phyloP scores from a whole-genome alignment of 169 alveolate genomes.

The Plasmodium blacklocki region DNA sequence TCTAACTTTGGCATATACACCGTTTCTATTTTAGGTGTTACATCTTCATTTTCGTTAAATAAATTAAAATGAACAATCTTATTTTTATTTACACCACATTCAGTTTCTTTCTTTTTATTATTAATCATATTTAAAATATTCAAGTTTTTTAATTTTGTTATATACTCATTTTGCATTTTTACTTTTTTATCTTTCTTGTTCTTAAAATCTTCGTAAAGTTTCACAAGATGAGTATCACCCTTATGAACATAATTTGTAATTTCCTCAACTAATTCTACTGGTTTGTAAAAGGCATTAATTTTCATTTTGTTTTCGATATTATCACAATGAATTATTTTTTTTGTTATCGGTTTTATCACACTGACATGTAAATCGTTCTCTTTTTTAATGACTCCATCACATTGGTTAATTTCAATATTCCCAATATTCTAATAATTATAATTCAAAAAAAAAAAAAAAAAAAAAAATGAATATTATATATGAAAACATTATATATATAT shows the following conservation, averaged over 20 bases:
- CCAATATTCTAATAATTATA: not conserved
- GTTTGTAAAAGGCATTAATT: slow-evolving; percentile 69
- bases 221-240: slow-evolving; percentile 61
- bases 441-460: not conserved
- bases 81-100: not conserved
- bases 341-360: slow-evolving; percentile 63
- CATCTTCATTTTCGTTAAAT: slow-evolving; percentile 25
- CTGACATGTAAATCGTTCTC: slow-evolving; percentile 69
- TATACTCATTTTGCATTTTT: not conserved
- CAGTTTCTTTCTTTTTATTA: not conserved
- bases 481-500: no score
- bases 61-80: slow-evolving; percentile 13
- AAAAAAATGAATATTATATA: not conserved
- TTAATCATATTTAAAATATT: not conserved
- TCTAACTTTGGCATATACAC: slow-evolving; percentile 63
- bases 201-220: slow-evolving; percentile 48
- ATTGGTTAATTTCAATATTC: slow-evolving; percentile 17
- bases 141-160: slow-evolving; percentile 5
- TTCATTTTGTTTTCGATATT: slow-evolving; percentile 2
- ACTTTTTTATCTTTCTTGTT: slow-evolving; percentile 13
- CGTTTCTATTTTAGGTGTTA: slow-evolving; percentile 61
- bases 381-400: slow-evolving; percentile 52
- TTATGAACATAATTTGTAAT: slow-evolving; percentile 63
- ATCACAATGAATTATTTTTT: slow-evolving; percentile 36
- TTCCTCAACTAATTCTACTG: slow-evolving; percentile 71